Percentiles rank a stretch among this genome's conserved stretches.
Conservation (phyloP, 2,329 filamentous ascomycete genomes). For the Alternaria viburni region DNA sequence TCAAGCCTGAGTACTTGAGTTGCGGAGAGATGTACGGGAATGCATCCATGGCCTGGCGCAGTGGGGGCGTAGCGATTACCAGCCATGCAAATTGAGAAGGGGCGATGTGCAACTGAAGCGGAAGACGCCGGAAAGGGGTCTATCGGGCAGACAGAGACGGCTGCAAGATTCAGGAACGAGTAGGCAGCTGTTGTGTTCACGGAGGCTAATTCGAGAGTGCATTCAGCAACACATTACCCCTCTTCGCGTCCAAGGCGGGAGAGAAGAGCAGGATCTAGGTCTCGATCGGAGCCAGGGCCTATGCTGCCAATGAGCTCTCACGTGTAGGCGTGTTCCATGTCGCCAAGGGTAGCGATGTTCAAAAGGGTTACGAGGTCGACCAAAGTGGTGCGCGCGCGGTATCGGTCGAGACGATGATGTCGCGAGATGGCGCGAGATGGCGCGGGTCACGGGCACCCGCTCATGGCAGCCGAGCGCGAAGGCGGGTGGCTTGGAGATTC, state of each 20-base stretch:
- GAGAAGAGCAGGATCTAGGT: slow-evolving; percentile 5
- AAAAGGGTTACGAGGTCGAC: slow-evolving; percentile 2
- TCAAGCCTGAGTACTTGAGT: slow-evolving; percentile 10
- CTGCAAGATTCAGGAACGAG: background rate
- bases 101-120: slow-evolving; percentile 10
- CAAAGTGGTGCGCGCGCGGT: slow-evolving; percentile 1
- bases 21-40: slow-evolving; percentile 11
- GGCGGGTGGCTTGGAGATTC: slow-evolving; percentile 1
- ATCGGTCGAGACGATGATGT: background rate
- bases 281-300: slow-evolving; percentile 1
- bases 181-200: slow-evolving; percentile 1
- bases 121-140: slow-evolving; percentile 7
- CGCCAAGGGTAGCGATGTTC: slow-evolving; percentile 6
- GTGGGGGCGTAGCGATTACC: slow-evolving; percentile 4
- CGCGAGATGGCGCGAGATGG: slow-evolving; percentile 10
- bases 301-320: slow-evolving; percentile 9
- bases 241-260: slow-evolving; percentile 13
- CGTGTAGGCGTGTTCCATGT: background rate
- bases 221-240: slow-evolving; percentile 12
- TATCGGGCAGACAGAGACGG: background rate
- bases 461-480: background rate
- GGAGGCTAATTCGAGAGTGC: background rate
- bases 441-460: slow-evolving; percentile 5
- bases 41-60: slow-evolving; percentile 7
- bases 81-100: slow-evolving; percentile 19